Percentiles rank a stretch among this genome's conserved stretches.
phyloP scores from a whole-genome alignment of 805 yeast species.

The Kazachstania kunashirensis region DNA sequence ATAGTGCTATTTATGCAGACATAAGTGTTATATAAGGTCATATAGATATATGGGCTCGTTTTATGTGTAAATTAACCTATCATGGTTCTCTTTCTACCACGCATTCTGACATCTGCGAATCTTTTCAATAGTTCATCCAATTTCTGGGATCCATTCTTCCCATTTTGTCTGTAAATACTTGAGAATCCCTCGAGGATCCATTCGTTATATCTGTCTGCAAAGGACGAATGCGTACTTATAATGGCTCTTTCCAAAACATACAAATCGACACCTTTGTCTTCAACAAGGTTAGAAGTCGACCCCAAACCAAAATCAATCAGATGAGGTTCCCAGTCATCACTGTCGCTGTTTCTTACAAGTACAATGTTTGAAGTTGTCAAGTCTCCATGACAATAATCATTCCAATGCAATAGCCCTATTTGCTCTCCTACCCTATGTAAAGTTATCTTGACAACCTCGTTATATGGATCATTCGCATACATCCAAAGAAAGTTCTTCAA shows the following conservation, averaged over 20 bases:
- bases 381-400: constrained; percentile 87
- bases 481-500: constrained; percentile 69
- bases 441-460: constrained; percentile 34
- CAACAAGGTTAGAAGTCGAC: constrained; percentile 61
- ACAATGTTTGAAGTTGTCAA: constrained; percentile 83
- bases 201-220: constrained; percentile 49
- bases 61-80: constrained; percentile 62
- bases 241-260: constrained; percentile 91
- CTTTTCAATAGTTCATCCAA: constrained; percentile 48
- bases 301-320: constrained; percentile 91
- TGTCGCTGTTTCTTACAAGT: constrained; percentile 29
- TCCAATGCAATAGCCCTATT: constrained; percentile 61
- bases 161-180: constrained; percentile 26
- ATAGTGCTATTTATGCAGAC: no score
- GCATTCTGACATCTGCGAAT: constrained; percentile 72
- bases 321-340: constrained; percentile 36
- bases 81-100: constrained; percentile 95
- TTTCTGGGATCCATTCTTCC: constrained; percentile 32
- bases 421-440: constrained; percentile 51
- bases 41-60: no score
- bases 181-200: constrained; percentile 71
- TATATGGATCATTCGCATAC: constrained; percentile 31
- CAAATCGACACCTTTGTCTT: constrained; percentile 94
- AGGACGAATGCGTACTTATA: constrained; percentile 77
- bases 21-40: no score